Percentiles rank a stretch among this genome's conserved stretches.
Conservation (phyloP, 2,329 filamentous ascomycete genomes). For the Zelopaecilomyces penicillatus region DNA sequence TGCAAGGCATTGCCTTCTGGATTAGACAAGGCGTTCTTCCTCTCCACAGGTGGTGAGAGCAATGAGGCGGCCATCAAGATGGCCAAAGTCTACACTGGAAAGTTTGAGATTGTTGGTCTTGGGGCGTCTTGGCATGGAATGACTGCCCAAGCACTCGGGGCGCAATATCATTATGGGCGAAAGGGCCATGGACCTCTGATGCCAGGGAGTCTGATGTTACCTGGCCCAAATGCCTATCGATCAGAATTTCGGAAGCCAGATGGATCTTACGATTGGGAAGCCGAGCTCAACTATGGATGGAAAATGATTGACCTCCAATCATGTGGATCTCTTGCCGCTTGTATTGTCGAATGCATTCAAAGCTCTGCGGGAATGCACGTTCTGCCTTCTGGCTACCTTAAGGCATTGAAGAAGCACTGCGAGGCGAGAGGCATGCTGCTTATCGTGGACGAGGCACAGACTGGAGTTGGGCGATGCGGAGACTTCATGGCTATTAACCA, state of each 20-base stretch:
- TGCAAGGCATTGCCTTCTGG: conserved; percentile 38
- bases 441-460: conserved; percentile 56
- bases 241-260: conserved; percentile 51
- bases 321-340: conserved; percentile 53
- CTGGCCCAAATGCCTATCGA: conserved; percentile 52
- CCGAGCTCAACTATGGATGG: conserved; percentile 53
- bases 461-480: conserved; percentile 47
- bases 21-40: conserved; percentile 48
- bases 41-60: conserved; percentile 48
- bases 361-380: conserved; percentile 52
- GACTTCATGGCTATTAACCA: conserved; percentile 52
- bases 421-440: conserved; percentile 49
- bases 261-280: conserved; percentile 53
- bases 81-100: conserved; percentile 55
- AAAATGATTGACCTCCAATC: conserved; percentile 50
- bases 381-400: conserved; percentile 50
- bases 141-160: conserved; percentile 44
- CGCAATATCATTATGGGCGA: conserved; percentile 48
- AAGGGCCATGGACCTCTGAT: conserved; percentile 39
- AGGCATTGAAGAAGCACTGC: conserved; percentile 46
- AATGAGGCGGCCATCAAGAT: conserved; percentile 57
- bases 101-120: conserved; percentile 56
- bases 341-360: conserved; percentile 55
- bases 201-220: conserved; percentile 50
- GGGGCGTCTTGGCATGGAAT: conserved; percentile 54